Evolutionary conservation across 257 asterid species (phyloP).

Genomic region (Penstemon eatonii): DNA sequence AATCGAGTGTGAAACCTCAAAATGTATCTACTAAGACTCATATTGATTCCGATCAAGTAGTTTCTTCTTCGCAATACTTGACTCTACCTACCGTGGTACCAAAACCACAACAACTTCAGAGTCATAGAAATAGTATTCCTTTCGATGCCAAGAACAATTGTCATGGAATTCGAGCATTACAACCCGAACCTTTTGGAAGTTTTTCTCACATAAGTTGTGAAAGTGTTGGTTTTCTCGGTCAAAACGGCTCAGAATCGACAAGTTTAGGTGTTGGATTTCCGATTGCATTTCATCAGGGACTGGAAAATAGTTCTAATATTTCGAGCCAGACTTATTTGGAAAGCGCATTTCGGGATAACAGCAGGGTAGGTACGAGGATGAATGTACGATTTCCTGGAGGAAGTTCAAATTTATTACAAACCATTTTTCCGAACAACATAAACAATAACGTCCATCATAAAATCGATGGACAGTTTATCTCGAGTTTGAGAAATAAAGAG

Average conservation of each 20-base stretch:
- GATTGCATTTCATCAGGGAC: slow-evolving; percentile 26
- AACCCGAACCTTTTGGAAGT: slow-evolving; percentile 23
- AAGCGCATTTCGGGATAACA: slow-evolving; percentile 14
- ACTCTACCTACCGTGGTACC: slow-evolving; percentile 31
- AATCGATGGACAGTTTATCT: slow-evolving; percentile 4
- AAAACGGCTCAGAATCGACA: slow-evolving; percentile 15
- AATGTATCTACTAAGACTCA: slow-evolving; percentile 19
- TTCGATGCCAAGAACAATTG: slow-evolving; percentile 20
- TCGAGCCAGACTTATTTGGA: slow-evolving; percentile 29
- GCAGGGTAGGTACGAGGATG: slow-evolving; percentile 22
- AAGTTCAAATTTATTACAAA: slow-evolving; percentile 20
- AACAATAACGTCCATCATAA: slow-evolving; percentile 5
- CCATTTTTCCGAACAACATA: slow-evolving; percentile 1
- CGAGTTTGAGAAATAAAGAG: slow-evolving; percentile 17
- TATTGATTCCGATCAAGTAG: slow-evolving; percentile 23
- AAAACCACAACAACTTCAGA: slow-evolving; percentile 30
- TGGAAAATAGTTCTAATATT: slow-evolving; percentile 26
- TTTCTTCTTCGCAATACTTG: slow-evolving; percentile 29
- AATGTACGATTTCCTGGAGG: slow-evolving; percentile 19
- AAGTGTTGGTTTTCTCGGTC: slow-evolving; percentile 24
- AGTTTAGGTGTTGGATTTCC: slow-evolving; percentile 26
- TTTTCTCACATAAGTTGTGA: slow-evolving; percentile 27
- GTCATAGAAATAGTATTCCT: slow-evolving; percentile 26
- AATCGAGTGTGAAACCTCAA: slow-evolving; percentile 23
- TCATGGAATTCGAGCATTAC: slow-evolving; percentile 25